A percentile compares a stretch with the other conserved stretches of the same genome.
These are phyloP conservation scores for Sporobolus alterniflorus DNA, from an alignment of 202 grass and related monocot genomes.

Conservation along the genomic window DNA sequence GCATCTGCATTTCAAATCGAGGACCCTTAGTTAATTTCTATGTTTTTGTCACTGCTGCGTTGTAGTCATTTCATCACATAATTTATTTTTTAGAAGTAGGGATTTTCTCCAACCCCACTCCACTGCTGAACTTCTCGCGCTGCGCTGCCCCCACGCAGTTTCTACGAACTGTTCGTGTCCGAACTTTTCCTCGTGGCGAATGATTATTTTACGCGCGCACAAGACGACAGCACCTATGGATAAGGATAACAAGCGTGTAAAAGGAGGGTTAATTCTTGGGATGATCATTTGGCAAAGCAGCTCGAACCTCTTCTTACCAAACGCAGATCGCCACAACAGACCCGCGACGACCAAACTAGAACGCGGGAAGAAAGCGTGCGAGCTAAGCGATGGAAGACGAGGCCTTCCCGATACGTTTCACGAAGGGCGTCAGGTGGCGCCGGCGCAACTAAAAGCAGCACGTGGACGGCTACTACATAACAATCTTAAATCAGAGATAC, in stretches of 20 bases:
- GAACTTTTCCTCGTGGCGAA: neutral
- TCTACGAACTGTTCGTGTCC: neutral
- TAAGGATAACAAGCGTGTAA: constrained; percentile 27
- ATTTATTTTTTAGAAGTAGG: too few relatives aligned
- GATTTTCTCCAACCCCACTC: too few relatives aligned
- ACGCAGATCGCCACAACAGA: neutral
- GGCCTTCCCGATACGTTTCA: constrained; percentile 71
- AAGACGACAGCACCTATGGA: constrained; percentile 22
- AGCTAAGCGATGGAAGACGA: constrained; percentile 49
- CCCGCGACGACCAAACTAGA: too few relatives aligned
- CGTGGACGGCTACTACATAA: constrained; percentile 42
- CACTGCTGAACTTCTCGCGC: neutral
- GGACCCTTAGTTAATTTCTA: too few relatives aligned
- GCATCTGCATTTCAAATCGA: too few relatives aligned
- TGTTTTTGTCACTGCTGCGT: too few relatives aligned
- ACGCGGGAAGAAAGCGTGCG: neutral
- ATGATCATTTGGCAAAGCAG: neutral
- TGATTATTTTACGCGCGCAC: neutral
- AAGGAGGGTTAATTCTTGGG: neutral
- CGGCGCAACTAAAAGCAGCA: constrained; percentile 52
- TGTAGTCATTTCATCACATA: too few relatives aligned
- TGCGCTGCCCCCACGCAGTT: constrained; percentile 25
- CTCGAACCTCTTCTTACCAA: neutral
- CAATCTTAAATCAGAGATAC: too few relatives aligned
- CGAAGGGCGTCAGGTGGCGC: constrained; percentile 66